Conservation (phyloP, 345 rosid species). For the Xanthoceras sorbifolium region DNA sequence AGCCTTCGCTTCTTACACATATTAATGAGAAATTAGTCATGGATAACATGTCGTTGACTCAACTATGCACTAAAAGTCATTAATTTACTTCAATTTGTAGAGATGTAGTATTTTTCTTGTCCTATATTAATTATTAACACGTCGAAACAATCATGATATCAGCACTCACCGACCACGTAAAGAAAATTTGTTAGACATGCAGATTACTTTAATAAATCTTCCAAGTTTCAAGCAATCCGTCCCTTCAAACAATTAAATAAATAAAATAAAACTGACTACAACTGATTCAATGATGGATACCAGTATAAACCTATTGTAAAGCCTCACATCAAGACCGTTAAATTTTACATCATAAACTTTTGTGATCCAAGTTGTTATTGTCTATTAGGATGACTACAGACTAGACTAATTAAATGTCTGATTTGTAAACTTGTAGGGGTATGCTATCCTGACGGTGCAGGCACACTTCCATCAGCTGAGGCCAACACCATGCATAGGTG, state of each 20-base stretch:
- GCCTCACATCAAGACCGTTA: neutral
- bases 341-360: too few relatives aligned
- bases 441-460: conserved; percentile 44
- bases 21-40: neutral
- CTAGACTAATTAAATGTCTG: neutral
- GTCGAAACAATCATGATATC: neutral
- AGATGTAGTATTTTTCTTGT: neutral
- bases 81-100: too few relatives aligned
- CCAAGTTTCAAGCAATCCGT: neutral
- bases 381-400: too few relatives aligned
- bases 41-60: conserved; percentile 1
- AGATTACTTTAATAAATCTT: neutral
- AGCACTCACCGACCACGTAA: neutral
- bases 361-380: neutral
- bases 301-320: neutral
- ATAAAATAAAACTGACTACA: too few relatives aligned
- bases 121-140: neutral
- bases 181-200: neutral
- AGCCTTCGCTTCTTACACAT: neutral
- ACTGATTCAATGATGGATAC: neutral
- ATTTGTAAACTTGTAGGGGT: conserved; percentile 41
- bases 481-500: conserved; percentile 54
- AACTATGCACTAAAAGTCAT: neutral
- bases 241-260: neutral
- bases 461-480: conserved; percentile 51